Percentiles rank a stretch among this genome's conserved stretches.
phyloP scores from a whole-genome alignment of 176 grass and related monocot genomes.

The Oryza nivara region DNA sequence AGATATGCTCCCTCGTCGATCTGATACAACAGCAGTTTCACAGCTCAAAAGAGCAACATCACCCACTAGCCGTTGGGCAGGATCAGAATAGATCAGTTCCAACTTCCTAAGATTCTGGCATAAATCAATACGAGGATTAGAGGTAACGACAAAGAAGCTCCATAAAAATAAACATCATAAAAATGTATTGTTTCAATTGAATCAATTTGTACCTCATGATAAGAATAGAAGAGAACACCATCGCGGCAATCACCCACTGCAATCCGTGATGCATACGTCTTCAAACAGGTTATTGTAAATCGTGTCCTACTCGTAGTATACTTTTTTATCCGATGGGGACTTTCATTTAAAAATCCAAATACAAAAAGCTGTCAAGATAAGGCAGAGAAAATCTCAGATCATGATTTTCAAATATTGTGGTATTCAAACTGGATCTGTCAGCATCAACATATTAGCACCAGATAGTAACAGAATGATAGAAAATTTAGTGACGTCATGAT shows the following conservation, averaged over 20 bases:
- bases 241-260: slow-evolving; percentile 98
- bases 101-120: slow-evolving; percentile 76
- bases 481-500: slow-evolving; percentile 22
- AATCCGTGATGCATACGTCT: slow-evolving; percentile 76
- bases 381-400: slow-evolving; percentile 32
- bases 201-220: slow-evolving; percentile 71
- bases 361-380: slow-evolving; percentile 67
- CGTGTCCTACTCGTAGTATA: slow-evolving; percentile 65
- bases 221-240: slow-evolving; percentile 96
- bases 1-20: slow-evolving; percentile 92
- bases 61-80: slow-evolving; percentile 86
- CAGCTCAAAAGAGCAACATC: slow-evolving; percentile 85
- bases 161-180: slow-evolving; percentile 32
- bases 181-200: slow-evolving; percentile 30
- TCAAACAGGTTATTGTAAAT: slow-evolving; percentile 93
- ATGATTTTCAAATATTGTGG: slow-evolving; percentile 19
- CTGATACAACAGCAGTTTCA: slow-evolving; percentile 86
- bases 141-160: slow-evolving; percentile 22
- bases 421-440: neutral
- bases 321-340: slow-evolving; percentile 75
- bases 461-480: neutral
- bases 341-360: slow-evolving; percentile 81
- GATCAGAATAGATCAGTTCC: slow-evolving; percentile 84
- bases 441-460: slow-evolving; percentile 24
- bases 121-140: slow-evolving; percentile 34